These are phyloP conservation scores for Gastrolobium villosum DNA, from an alignment of 306 rosid species.

Conservation along the genomic window DNA sequence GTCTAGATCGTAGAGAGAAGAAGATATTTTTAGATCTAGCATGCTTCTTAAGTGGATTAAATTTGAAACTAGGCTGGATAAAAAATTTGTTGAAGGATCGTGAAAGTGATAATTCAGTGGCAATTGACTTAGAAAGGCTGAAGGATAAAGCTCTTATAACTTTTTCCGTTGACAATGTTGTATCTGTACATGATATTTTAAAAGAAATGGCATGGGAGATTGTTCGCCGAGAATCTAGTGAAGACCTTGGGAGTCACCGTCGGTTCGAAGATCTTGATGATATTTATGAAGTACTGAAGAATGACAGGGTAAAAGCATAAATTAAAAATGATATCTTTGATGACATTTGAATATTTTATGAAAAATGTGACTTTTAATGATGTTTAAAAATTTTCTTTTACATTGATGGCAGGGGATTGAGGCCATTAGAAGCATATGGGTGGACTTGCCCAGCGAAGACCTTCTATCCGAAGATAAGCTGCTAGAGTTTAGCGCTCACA, in stretches of 20 bases:
- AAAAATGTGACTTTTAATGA: too few species aligned
- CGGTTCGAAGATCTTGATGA: slow-evolving; percentile 9
- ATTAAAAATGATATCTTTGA: not conserved
- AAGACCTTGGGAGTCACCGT: not conserved
- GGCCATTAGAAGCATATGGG: too few species aligned
- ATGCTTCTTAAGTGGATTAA: not conserved
- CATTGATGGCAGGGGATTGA: too few species aligned
- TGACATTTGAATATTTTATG: too few species aligned
- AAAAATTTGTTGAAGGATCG: too few species aligned
- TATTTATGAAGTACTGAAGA: not conserved
- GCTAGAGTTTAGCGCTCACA: not conserved
- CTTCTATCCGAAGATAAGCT: too few species aligned
- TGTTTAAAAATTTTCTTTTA: too few species aligned
- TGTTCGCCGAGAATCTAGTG: not conserved
- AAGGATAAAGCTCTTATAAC: slow-evolving; percentile 19
- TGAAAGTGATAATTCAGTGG: too few species aligned
- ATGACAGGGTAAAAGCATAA: not conserved
- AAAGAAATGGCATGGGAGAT: not conserved
- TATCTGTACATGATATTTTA: not conserved
- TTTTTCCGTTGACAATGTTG: not conserved
- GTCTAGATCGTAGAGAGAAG: not conserved
- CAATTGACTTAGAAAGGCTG: too few species aligned
- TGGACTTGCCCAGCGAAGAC: too few species aligned
- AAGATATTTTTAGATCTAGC: not conserved
- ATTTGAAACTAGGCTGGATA: too few species aligned